Evolutionary conservation across 192 early-diverging fungal species (phyloP).

Genomic region (Thamnidium elegans): DNA sequence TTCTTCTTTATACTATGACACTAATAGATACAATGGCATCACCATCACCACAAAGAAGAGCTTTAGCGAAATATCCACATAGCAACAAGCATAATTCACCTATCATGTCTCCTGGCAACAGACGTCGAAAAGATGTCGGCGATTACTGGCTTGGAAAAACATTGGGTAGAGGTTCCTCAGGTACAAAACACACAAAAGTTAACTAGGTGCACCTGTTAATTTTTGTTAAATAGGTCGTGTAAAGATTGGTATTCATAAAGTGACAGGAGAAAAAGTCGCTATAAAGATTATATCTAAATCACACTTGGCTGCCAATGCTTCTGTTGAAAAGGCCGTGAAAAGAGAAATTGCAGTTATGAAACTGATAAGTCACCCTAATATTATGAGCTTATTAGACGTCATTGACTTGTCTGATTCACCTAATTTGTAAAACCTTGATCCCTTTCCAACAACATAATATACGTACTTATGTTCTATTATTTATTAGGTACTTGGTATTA

Average conservation of each 20-base stretch:
- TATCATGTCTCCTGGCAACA: conserved; percentile 21
- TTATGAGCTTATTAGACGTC: conserved; percentile 49
- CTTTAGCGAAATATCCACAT: conserved; percentile 7
- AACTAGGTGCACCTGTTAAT: background rate
- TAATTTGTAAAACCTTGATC: conserved; percentile 22
- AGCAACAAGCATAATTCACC: conserved; percentile 5
- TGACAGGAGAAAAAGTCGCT: conserved; percentile 52
- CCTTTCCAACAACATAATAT: background rate
- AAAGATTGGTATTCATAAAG: conserved; percentile 47
- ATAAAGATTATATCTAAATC: conserved; percentile 55
- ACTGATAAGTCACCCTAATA: conserved; percentile 51
- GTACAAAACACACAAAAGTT: conserved; percentile 22
- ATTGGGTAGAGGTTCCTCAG: conserved; percentile 52
- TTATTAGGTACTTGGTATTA: conserved; percentile 59
- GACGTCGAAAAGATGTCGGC: conserved; percentile 43
- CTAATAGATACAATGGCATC: conserved; percentile 20
- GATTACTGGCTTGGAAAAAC: conserved; percentile 48
- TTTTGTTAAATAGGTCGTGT: conserved; percentile 40
- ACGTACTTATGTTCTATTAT: background rate
- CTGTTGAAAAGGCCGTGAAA: conserved; percentile 46
- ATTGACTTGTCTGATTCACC: conserved; percentile 41
- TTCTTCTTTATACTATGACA: background rate
- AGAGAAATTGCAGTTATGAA: conserved; percentile 58
- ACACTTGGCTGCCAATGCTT: conserved; percentile 39
- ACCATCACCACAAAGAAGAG: conserved; percentile 25